A percentile compares a stretch with the other conserved stretches of the same genome.
These are phyloP conservation scores for Cordyceps tenuipes DNA, from an alignment of 2,329 filamentous ascomycete species.

Conservation along the genomic window DNA sequence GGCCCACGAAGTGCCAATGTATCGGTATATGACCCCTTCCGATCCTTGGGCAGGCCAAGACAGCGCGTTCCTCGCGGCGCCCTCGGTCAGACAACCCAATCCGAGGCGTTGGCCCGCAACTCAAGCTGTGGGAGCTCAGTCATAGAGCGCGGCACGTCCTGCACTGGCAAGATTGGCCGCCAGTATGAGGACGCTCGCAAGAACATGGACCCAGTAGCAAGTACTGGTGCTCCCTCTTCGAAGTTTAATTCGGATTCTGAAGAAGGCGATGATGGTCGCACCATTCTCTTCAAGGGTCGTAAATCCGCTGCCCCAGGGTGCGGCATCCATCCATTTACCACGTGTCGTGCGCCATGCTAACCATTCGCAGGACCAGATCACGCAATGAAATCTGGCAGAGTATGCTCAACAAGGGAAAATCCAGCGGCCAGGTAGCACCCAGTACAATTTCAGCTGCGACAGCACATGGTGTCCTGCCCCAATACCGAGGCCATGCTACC, in stretches of 20 bases:
- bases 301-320: conserved; percentile 25
- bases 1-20: background rate
- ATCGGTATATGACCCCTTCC: conserved; percentile 17
- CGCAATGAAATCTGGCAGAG: conserved; percentile 39
- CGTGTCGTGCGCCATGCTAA: background rate
- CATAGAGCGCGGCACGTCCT: conserved; percentile 18
- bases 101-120: conserved; percentile 23
- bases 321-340: background rate
- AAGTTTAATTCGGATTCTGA: conserved; percentile 21
- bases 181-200: conserved; percentile 23
- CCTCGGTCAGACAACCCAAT: conserved; percentile 24
- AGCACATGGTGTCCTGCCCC: conserved; percentile 45
- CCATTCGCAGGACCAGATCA: conserved; percentile 28
- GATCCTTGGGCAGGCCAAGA: conserved; percentile 13
- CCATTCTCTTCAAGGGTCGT: conserved; percentile 31
- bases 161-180: conserved; percentile 18
- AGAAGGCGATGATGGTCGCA: conserved; percentile 26
- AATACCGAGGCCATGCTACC: conserved; percentile 44
- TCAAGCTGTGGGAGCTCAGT: conserved; percentile 16
- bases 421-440: conserved; percentile 37
- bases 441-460: conserved; percentile 45
- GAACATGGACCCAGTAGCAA: conserved; percentile 12
- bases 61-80: conserved; percentile 17
- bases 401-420: conserved; percentile 43
- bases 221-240: conserved; percentile 4